Evolutionary conservation across 371 early-diverging fungal species (phyloP).

Genomic region (Mortierella sp.): DNA sequence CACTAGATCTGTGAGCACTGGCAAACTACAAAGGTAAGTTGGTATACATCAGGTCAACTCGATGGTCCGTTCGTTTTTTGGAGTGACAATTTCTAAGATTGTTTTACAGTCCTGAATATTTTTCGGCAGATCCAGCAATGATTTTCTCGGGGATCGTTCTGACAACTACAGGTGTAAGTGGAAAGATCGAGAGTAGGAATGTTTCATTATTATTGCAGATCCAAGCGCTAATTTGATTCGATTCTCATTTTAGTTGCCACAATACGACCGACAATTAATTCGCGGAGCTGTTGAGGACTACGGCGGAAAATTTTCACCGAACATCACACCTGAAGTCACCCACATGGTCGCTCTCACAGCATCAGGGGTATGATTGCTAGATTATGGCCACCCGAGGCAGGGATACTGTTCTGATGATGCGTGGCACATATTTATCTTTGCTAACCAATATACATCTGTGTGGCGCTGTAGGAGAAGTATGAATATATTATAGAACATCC

Average conservation of each 20-base stretch:
- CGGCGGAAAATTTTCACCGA: constrained; percentile 69
- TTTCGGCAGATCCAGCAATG: constrained; percentile 65
- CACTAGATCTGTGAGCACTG: constrained; percentile 31
- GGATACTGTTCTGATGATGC: neutral
- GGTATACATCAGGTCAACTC: neutral
- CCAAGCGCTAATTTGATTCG: neutral
- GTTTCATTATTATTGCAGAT: neutral
- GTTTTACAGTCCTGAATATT: constrained; percentile 58
- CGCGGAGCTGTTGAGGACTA: constrained; percentile 62
- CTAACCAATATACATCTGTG: neutral
- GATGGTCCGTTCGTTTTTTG: too few species aligned
- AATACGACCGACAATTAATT: constrained; percentile 61
- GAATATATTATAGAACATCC: constrained; percentile 60
- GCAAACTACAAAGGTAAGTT: constrained; percentile 60
- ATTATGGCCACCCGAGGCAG: neutral
- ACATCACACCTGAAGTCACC: constrained; percentile 65
- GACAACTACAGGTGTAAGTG: constrained; percentile 59
- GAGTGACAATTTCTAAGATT: neutral
- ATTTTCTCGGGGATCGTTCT: constrained; percentile 73
- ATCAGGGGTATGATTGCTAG: constrained; percentile 61
- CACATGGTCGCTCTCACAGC: constrained; percentile 66
- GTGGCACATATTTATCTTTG: neutral
- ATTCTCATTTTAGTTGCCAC: constrained; percentile 59
- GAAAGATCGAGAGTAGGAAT: neutral
- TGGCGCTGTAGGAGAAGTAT: constrained; percentile 60